Conservation (phyloP, 257 asterid species). For the Ehretia macrophylla region DNA sequence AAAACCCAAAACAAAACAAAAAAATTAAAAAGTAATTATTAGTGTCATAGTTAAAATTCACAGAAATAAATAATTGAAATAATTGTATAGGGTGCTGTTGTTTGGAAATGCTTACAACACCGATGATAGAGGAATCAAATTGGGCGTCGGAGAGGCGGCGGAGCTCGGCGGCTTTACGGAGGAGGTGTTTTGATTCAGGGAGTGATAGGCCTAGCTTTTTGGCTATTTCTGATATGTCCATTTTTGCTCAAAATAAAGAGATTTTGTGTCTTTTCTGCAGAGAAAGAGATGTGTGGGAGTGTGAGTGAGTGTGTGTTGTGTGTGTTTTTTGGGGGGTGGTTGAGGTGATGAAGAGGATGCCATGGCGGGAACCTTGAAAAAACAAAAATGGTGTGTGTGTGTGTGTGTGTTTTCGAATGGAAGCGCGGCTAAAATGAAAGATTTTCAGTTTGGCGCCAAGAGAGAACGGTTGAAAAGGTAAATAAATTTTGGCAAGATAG, state of each 20-base stretch:
- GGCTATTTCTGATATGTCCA: conserved; percentile 72
- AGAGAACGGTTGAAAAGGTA: neutral
- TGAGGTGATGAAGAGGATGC: conserved; percentile 6
- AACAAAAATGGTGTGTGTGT: conserved; percentile 7
- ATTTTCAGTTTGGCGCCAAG: conserved; percentile 41
- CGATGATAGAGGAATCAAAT: conserved; percentile 78
- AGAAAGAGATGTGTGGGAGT: neutral
- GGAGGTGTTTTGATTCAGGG: conserved; percentile 51
- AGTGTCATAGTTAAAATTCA: neutral
- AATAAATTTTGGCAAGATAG: neutral
- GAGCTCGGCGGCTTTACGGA: conserved; percentile 87
- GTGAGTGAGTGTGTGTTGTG: neutral
- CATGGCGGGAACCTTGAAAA: conserved; percentile 55
- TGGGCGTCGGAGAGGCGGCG: conserved; percentile 92
- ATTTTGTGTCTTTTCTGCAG: neutral
- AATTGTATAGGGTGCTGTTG: neutral
- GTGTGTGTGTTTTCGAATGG: conserved; percentile 1
- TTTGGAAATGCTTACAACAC: conserved; percentile 50
- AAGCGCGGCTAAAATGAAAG: neutral
- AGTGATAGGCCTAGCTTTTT: conserved; percentile 44
- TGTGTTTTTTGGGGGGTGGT: neutral
- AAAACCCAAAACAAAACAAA: conserved; percentile 10
- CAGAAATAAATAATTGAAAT: neutral
- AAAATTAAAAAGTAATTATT: neutral
- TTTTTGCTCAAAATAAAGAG: conserved; percentile 9